Evolutionary conservation across 805 yeast genomes (phyloP).

Genomic region (Candida montana): DNA sequence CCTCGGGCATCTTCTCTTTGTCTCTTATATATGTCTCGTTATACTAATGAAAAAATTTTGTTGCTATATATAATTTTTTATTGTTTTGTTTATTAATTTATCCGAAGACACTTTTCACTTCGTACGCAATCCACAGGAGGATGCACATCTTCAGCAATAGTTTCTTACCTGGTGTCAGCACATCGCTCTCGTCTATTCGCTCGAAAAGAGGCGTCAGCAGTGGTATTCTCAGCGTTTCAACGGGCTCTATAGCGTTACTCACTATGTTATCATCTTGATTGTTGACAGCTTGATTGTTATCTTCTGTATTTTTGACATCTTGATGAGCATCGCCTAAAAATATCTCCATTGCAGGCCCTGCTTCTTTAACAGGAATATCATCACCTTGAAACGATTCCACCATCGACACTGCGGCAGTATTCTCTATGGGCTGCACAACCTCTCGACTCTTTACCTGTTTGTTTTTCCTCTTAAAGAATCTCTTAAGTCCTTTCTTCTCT

Average conservation of each 20-base stretch:
- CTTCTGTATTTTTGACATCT: no score
- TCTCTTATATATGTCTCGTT: no score
- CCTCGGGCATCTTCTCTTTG: no score
- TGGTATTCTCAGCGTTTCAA: slow-evolving; percentile 12
- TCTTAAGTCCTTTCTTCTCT: neutral
- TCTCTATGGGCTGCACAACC: neutral
- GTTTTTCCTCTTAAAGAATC: neutral
- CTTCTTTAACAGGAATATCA: neutral
- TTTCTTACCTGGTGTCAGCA: slow-evolving; percentile 11
- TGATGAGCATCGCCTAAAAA: no score
- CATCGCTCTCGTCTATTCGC: slow-evolving; percentile 11
- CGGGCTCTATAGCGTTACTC: slow-evolving; percentile 4
- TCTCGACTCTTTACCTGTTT: neutral
- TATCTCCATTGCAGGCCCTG: neutral
- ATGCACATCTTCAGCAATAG: slow-evolving; percentile 18
- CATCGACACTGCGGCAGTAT: neutral
- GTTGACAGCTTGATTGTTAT: no score
- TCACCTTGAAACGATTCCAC: neutral
- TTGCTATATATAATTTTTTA: no score
- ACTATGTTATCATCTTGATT: neutral
- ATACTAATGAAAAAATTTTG: no score
- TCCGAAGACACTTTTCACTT: slow-evolving; percentile 22
- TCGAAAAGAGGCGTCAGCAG: slow-evolving; percentile 11
- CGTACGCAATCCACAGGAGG: slow-evolving; percentile 29
- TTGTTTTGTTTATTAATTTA: no score